Evolutionary conservation across 2,329 filamentous ascomycete species (phyloP), one percentile per base, ranked within the genome.

Genomic region (Pyrenochaeta sp.): DNA sequence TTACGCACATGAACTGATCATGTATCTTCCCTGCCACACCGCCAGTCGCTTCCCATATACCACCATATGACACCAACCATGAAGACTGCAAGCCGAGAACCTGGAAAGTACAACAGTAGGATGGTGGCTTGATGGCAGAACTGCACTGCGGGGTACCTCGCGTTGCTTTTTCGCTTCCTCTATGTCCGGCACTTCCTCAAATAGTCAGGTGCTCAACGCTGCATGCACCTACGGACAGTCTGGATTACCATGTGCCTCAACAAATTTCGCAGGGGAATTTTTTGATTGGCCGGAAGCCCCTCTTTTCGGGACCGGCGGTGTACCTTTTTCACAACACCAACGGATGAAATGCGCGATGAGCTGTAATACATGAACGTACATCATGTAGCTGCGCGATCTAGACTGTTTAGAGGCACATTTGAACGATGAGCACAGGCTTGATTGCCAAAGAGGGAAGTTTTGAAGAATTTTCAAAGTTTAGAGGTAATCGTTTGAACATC

Each of bases 121-220:
- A 44, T 43, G 37, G 36, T 58, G 58, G 52, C 44, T 59, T 48
- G 43, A 54, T 34, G 15, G 39, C 55, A 50, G 50, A 50, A 46
- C 44, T 54, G 40, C 44, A 54, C 37, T 56, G 59, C 54, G 57
- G 62, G 56, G 58, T 58, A 57, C 53, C 45, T 58, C 50, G 50
- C 52, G 46, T 59, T 62, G 56, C 61, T 59, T 65, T 61, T 62
- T 58, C 52, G 61, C 57, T 53, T 43, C 50, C 5, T 39, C 34
- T 60, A n/a, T 44, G 51, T 55, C 44, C 55, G 56, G 59, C 52
- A 58, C 52, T 66, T 53, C 54, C 57, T 61, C 57, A 50, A 65
- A 56, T 56, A 61, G 67, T 75, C 73, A 75, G 72, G 69, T 75
- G 72, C 64, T 71, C 65, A 54, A 60, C 59, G 62, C 60, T 45